Base-by-base conservation (phyloP, 805 yeast genomes). In the Metschnikowia corniflorae region DNA sequence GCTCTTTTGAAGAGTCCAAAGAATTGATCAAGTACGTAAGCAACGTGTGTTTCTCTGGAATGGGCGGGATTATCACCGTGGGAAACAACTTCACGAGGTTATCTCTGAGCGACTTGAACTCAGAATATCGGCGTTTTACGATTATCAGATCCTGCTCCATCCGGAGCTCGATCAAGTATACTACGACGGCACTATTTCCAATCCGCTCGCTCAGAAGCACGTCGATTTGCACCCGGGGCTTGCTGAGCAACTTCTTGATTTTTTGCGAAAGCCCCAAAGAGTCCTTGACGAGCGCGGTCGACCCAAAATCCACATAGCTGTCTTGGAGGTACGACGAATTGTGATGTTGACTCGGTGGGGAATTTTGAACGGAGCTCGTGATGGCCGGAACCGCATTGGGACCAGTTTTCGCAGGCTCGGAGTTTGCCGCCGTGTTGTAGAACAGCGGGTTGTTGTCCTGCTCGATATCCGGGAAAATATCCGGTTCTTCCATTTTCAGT, bases 21-120 rank as follows among this genome's bases (percentile, higher is more conserved):
- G 71, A 59, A 35, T 65, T 65, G 34, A 63, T 49, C 31, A 70
- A 47, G 39, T 63, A 68, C 17, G 68, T 59, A 29, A 74, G 60
- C 12, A 77, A 46, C 2, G 80, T 70, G 44, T 68, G 73, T 41
- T 68, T 68, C 39, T 65, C 72, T 1, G 73, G 73, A 6, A 68
- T 65, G 4, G 73, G 72, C 2, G 73, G 73, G 5, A 68, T 51
- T 5, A 68, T 53, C 9, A 57, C 37, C 2, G 70, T 64, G 6
- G 73, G 73, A 34, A 54, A 66, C n/a, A 68, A 46, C 44, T 57
- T 58, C 31, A 57, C 47, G 24, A 68, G 45, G 41, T 54, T 57
- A 39, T 65, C 71, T 17, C 72, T 50, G 8, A 68, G 54, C 16
- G 70, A 64, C 44, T 65, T 68, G 50, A 68, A 68, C 47, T 68